Evolutionary conservation across 148 eudicot species (phyloP).

Genomic region (Polygonum aviculare): DNA sequence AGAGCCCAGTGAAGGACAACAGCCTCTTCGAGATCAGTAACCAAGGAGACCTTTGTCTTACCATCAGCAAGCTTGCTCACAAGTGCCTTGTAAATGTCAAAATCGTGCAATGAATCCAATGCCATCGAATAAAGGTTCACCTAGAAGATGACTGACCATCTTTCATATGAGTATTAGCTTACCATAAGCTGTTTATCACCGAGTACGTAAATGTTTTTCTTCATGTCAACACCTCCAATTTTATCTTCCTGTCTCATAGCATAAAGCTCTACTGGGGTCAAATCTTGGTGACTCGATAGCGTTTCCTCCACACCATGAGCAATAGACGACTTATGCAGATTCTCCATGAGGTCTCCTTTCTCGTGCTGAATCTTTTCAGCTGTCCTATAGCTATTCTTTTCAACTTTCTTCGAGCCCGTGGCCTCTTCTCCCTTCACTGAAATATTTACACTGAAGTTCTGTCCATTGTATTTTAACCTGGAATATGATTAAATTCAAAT

Average conservation of each 20-base stretch:
- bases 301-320: constrained; percentile 23
- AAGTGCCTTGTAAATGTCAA: constrained; percentile 43
- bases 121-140: constrained; percentile 2
- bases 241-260: constrained; percentile 43
- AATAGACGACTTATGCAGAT: constrained; percentile 42
- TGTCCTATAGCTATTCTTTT: constrained; percentile 31
- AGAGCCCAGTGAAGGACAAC: constrained; percentile 88
- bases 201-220: constrained; percentile 47
- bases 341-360: constrained; percentile 58
- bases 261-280: constrained; percentile 52
- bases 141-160: neutral
- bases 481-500: neutral
- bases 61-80: constrained; percentile 48
- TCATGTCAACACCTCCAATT: constrained; percentile 28
- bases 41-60: constrained; percentile 49
- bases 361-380: constrained; percentile 59
- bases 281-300: constrained; percentile 31
- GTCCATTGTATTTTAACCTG: constrained; percentile 86
- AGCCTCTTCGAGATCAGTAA: constrained; percentile 57
- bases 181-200: constrained; percentile 81
- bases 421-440: constrained; percentile 44
- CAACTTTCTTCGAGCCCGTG: constrained; percentile 47
- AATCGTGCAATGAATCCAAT: constrained; percentile 1
- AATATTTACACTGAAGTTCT: constrained; percentile 58
- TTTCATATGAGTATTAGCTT: constrained; percentile 19